Evolutionary conservation across 1,284 basidiomycete genomes (phyloP), one percentile per base, ranked within the genome.

Genomic region (Polyporus tsugae): DNA sequence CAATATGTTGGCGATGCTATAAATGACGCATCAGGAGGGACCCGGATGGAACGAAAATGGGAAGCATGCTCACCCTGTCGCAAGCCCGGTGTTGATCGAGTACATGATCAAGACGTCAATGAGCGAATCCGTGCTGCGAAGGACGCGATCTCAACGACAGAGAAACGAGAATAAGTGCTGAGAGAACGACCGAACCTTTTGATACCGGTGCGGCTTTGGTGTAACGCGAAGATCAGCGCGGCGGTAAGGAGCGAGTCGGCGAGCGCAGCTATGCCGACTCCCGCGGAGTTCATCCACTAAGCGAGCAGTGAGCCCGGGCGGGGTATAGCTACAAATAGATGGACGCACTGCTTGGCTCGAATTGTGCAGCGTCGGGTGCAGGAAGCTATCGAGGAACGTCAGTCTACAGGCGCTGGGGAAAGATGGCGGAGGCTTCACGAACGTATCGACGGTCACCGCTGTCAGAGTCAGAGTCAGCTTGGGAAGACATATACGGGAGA

Each of bases 281-380:
- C 70, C 3, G 70, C 64, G 10, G 68, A 72, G 42, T 70, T 72
- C 66, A 72, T 72, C 70, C 70, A 72, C 70, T 72, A 11, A 11
- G 19, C 29, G 52, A 38, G 11, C 9, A 11, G 35, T 22, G 15
- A 38, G 63, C 1, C 25, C 13, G 41, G 4, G 19, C 15, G 4
- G n/a, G 2, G 33, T 15, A 22, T 5, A 33, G 2, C 7, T 5
- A 17, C 9, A 19, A 4, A 49, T n/a, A 0, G n/a, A 38, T 36
- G 25, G 6, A 41, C 70, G 49, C 53, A 72, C 70, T 25, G 70
- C 67, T 59, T 72, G 70, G 17, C 57, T 53, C 5, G 57, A 61
- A 46, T 66, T 72, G 29, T 69, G 68, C n/a, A 72, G 22, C 15
- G 67, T 69, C 7, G 65, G 65, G 35, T 64, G 57, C 22, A 66